Evolutionary conservation across 1,284 basidiomycete genomes (phyloP), one percentile per base, ranked within the genome.

Genomic region (Hemileia vastatrix): DNA sequence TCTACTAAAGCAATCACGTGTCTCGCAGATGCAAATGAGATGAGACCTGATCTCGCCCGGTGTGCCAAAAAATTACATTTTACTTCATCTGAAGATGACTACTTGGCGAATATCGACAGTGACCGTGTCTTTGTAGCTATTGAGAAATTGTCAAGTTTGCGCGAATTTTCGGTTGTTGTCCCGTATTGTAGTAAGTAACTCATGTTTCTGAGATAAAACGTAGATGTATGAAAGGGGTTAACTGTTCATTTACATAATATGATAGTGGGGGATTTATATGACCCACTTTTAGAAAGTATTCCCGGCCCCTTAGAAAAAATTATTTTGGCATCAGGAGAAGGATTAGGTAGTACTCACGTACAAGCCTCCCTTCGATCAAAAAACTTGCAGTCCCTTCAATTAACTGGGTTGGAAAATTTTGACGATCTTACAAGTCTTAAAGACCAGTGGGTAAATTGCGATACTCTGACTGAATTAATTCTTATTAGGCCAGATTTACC

Each of bases 201-300:
- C 21, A 21, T 18, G 11, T 4, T 23, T 2, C 15, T 19, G n/a
- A n/a, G n/a, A n/a, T n/a, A n/a, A n/a, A n/a, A n/a, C n/a, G n/a
- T 6, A 48, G 21, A 11, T 11, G 21, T 6, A 48, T 11, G 6
- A 11, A 48, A 11, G 21, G 21, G 11, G 6, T 11, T 11, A 8
- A 8, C 18, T 6, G 18, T 48, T 21, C 47, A 48, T 21, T 48
- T 48, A 11, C n/a, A n/a, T n/a, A n/a, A n/a, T n/a, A n/a, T 48
- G 9, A 11, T n/a, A 58, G 60, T 53, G 51, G 60, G 60, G 19
- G 60, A 62, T 48, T 47, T 62, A 2, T 62, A 62, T 51, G 60
- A 62, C 36, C 55, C 60, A 3, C 19, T 62, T 8, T 62, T 52
- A 36, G 60, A 62, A 31, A 53, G 55, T 13, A 21, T 62, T 15